Evolutionary conservation across 1,284 basidiomycete species (phyloP).

Genomic region (Tremellales sp.): DNA sequence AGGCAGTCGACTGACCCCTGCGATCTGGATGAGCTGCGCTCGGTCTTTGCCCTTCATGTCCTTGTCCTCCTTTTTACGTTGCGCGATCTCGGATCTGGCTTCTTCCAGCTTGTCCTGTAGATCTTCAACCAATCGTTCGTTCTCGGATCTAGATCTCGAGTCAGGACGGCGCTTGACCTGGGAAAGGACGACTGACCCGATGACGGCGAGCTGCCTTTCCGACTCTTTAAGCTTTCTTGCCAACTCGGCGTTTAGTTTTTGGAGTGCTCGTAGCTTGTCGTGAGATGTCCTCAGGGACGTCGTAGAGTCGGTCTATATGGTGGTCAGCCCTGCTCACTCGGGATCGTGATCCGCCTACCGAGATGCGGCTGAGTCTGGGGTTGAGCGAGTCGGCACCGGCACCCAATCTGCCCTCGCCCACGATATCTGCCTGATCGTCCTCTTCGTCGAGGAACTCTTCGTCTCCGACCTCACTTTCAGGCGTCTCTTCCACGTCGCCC

Average conservation of each 20-base stretch:
- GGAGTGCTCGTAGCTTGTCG: conserved; percentile 65
- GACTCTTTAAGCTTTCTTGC: conserved; percentile 66
- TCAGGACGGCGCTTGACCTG: neutral
- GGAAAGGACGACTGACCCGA: conserved; percentile 27
- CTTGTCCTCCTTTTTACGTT: conserved; percentile 80
- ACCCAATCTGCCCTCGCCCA: conserved; percentile 16
- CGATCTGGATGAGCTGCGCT: conserved; percentile 44
- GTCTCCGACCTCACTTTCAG: conserved; percentile 5
- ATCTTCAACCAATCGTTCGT: conserved; percentile 71
- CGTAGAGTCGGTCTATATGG: conserved; percentile 33
- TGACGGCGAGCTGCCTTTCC: conserved; percentile 59
- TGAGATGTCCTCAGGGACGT: conserved; percentile 39
- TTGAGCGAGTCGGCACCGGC: conserved; percentile 9
- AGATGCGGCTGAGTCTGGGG: conserved; percentile 29
- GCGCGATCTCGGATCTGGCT: conserved; percentile 63
- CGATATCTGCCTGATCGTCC: conserved; percentile 22
- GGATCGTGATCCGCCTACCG: conserved; percentile 18
- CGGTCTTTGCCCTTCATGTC: conserved; percentile 74
- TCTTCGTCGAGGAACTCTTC: conserved; percentile 15
- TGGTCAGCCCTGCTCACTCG: conserved; percentile 3
- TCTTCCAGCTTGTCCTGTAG: conserved; percentile 70
- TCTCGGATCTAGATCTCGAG: conserved; percentile 51
- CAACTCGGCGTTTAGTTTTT: conserved; percentile 68
- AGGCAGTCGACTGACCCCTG: conserved; percentile 26
- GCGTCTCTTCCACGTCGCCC: conserved; percentile 8